Percentiles rank a stretch among this genome's conserved stretches.
Evolutionary conservation across 768 basidiomycete genomes (phyloP).

Genomic region (Lentinula boryana): DNA sequence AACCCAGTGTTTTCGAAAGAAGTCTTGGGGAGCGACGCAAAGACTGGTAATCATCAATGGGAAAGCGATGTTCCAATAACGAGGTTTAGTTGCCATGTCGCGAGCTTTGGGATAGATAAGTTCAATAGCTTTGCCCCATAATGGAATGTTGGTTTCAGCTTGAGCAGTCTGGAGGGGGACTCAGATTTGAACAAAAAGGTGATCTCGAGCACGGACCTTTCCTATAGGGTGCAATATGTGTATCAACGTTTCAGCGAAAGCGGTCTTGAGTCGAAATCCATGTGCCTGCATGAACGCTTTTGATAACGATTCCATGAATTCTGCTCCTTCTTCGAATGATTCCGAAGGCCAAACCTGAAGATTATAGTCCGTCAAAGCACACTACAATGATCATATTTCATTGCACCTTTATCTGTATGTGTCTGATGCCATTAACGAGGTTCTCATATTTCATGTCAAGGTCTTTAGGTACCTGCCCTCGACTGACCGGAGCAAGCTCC

Average conservation of each 20-base stretch:
- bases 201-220: conserved; percentile 44
- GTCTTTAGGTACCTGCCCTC: conserved; percentile 77
- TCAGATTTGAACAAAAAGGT: conserved; percentile 4
- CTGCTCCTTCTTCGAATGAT: conserved; percentile 88
- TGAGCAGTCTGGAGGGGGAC: conserved; percentile 65
- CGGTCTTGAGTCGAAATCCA: conserved; percentile 73
- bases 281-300: conserved; percentile 81
- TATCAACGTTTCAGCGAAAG: conserved; percentile 79
- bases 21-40: conserved; percentile 82
- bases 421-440: conserved; percentile 72
- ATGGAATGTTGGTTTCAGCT: conserved; percentile 92
- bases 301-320: conserved; percentile 81
- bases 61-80: conserved; percentile 86
- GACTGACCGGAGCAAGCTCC: conserved; percentile 69
- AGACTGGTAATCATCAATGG: conserved; percentile 78
- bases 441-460: conserved; percentile 79
- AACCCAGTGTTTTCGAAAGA: conserved; percentile 80
- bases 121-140: conserved; percentile 91
- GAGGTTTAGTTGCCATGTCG: conserved; percentile 82
- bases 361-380: not conserved
- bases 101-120: conserved; percentile 74
- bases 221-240: conserved; percentile 80
- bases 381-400: not conserved
- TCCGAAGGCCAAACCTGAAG: conserved; percentile 87
- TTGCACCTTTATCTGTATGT: conserved; percentile 75